Evolutionary conservation across 2,329 filamentous ascomycete species (phyloP).

Genomic region (Paraconiothyrium brasiliense): DNA sequence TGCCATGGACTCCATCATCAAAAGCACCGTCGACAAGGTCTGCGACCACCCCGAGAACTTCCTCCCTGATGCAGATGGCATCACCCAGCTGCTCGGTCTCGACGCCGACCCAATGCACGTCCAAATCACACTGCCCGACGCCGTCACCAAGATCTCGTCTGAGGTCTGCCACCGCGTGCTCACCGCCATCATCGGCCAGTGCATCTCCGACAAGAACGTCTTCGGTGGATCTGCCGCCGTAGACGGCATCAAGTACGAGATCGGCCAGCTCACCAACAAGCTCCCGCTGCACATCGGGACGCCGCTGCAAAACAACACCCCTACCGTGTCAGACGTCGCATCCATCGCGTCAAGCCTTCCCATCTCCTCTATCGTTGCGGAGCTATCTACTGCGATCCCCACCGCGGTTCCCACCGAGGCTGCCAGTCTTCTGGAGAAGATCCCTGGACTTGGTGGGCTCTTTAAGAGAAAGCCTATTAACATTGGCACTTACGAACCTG

Average conservation of each 20-base stretch:
- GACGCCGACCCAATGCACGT: constrained; percentile 13
- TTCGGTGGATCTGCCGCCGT: constrained; percentile 10
- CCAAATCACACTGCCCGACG: constrained; percentile 11
- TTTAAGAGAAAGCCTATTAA: constrained; percentile 11
- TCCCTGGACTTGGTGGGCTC: constrained; percentile 2
- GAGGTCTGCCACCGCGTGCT: constrained; percentile 14
- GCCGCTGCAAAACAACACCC: background rate
- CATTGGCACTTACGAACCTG: constrained; percentile 8
- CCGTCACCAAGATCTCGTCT: constrained; percentile 9
- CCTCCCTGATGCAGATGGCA: constrained; percentile 12
- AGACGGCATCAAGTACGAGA: constrained; percentile 7
- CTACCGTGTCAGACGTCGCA: background rate
- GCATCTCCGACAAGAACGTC: constrained; percentile 11
- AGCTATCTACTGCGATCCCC: background rate
- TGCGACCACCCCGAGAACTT: constrained; percentile 15
- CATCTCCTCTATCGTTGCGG: background rate
- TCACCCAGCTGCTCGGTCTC: constrained; percentile 9
- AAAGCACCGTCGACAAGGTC: constrained; percentile 10
- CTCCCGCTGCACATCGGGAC: background rate
- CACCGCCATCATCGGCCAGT: constrained; percentile 12
- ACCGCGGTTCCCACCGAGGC: constrained; percentile 7
- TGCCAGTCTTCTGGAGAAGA: background rate
- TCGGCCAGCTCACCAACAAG: constrained; percentile 7
- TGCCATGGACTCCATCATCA: constrained; percentile 7
- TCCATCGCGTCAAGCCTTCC: background rate